Evolutionary conservation across 2,329 filamentous ascomycete genomes (phyloP).

Genomic region (Chrysosporium keratinophilum): DNA sequence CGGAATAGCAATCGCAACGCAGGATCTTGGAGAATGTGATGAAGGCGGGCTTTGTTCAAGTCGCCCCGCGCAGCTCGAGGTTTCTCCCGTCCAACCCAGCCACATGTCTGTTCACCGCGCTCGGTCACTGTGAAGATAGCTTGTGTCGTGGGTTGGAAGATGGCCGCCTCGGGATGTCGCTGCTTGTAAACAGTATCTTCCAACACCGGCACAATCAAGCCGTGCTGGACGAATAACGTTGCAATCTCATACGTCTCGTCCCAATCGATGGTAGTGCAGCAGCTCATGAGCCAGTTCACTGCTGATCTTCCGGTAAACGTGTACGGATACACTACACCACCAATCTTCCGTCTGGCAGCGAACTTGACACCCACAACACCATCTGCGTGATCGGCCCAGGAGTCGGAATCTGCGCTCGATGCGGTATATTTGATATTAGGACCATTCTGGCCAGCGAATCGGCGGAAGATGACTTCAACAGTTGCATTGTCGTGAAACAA

Average conservation of each 20-base stretch:
- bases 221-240: conserved; percentile 71
- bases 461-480: conserved; percentile 84
- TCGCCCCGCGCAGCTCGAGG: conserved; percentile 51
- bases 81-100: conserved; percentile 50
- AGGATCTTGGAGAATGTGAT: conserved; percentile 83
- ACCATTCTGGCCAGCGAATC: conserved; percentile 71
- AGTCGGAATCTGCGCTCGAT: conserved; percentile 70
- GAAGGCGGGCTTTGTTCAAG: conserved; percentile 86
- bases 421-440: conserved; percentile 70
- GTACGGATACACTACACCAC: conserved; percentile 64
- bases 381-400: conserved; percentile 80
- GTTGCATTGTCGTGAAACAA: conserved; percentile 76
- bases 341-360: conserved; percentile 71
- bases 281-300: conserved; percentile 93
- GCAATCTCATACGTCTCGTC: conserved; percentile 76
- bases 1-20: conserved; percentile 81
- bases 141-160: conserved; percentile 34
- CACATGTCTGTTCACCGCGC: conserved; percentile 62
- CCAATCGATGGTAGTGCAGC: conserved; percentile 84
- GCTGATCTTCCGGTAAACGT: conserved; percentile 85
- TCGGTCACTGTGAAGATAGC: conserved; percentile 75
- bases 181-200: too few species aligned
- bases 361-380: conserved; percentile 87
- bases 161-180: too few species aligned
- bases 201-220: conserved; percentile 52